Base-by-base conservation (phyloP, 139 green algal species). In the Chlorella sp. region DNA sequence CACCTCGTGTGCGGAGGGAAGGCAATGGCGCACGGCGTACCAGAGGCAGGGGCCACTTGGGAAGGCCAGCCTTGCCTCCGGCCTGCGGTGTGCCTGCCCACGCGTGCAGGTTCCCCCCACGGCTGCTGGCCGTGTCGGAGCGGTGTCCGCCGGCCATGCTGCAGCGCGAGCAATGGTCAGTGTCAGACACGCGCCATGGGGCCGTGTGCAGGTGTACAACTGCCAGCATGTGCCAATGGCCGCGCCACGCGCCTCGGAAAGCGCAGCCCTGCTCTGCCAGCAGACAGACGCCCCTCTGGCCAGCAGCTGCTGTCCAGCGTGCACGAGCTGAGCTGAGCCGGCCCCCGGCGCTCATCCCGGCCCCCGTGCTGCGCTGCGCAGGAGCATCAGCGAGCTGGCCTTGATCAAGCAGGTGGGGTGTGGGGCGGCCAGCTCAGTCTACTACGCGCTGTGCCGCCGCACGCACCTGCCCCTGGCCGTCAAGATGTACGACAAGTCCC, bases 401-500 rank as follows among this genome's bases (percentile, higher is more conserved):
- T 78, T 93, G 31, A 75, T 85, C 26, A 89, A 88, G 70, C 79
- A 92, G 79, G 80, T 94, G 49, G 90, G 90, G 74, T 89, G 83
- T 50, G 89, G 89, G 55, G 89, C 89, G 32, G 89, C 87, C 0
- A 87, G 78, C 17, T 77, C 78, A 1, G 85, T 94, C 5, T 93
- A 88, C 76, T 85, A 84, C 42, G 88, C 83, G 0, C 67, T 87
- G 2, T 94, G 89, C 72, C 73, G 72, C 36, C 67, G 71, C 31
- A 84, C 67, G 36, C 62, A 71, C 6, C 31, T 78, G 32, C 85
- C 80, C 0, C 63, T 91, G 1, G 90, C 87, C 2, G 72, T 94
- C 29, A 95, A 95, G 70, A 83, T 93, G 35, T 95, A 95, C 74
- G 75, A 86, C 49, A 90, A 90, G 49, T 65, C 79, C 26, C 76